Evolutionary conservation across 2,329 filamentous ascomycete species (phyloP).

Genomic region (Coniochaeta hoffmannii): DNA sequence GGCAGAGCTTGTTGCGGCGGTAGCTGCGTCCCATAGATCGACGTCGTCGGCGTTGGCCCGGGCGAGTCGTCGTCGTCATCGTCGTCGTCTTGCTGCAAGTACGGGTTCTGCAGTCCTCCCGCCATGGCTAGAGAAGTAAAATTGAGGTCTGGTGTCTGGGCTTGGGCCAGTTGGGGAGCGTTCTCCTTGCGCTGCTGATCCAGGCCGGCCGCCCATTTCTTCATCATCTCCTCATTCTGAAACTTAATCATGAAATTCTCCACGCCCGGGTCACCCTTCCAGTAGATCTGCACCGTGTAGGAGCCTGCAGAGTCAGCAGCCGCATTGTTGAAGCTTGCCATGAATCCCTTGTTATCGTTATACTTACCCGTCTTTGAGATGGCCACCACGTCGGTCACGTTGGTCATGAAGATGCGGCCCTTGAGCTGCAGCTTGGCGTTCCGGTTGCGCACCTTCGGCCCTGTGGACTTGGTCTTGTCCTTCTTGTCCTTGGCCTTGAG

Average conservation of each 20-base stretch:
- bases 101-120: constrained; percentile 70
- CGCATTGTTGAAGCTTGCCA: neutral
- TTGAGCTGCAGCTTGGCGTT: constrained; percentile 88
- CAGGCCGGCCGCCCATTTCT: constrained; percentile 79
- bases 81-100: constrained; percentile 57
- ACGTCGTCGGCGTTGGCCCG: constrained; percentile 23
- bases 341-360: neutral
- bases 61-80: constrained; percentile 46
- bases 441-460: constrained; percentile 52
- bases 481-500: constrained; percentile 78
- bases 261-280: constrained; percentile 92
- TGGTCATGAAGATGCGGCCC: constrained; percentile 97
- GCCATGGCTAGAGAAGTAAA: constrained; percentile 72
- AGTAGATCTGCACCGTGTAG: constrained; percentile 95
- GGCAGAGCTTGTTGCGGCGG: constrained; percentile 20
- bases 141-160: constrained; percentile 54
- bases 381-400: constrained; percentile 90
- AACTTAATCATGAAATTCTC: constrained; percentile 97
- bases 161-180: constrained; percentile 36
- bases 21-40: constrained; percentile 22
- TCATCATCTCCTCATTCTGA: constrained; percentile 83
- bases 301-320: constrained; percentile 49
- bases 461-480: constrained; percentile 50
- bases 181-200: constrained; percentile 66
- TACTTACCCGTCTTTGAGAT: constrained; percentile 75